Conservation (phyloP, 2,329 filamentous ascomycete species). For the Diaporthe citrichinensis region DNA sequence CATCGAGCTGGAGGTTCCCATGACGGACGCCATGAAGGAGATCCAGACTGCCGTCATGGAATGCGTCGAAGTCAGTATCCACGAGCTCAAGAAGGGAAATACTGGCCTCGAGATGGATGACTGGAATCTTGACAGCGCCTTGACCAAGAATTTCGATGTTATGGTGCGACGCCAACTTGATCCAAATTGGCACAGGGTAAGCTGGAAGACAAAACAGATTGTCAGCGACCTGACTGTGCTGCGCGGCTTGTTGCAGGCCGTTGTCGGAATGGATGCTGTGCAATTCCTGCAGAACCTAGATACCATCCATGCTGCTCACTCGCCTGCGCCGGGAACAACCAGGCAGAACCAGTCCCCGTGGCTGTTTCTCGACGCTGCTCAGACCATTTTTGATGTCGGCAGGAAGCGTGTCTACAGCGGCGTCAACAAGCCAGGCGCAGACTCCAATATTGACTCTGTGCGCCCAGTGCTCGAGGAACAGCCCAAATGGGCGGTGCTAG, state of each 20-base stretch:
- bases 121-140: slow-evolving; percentile 93
- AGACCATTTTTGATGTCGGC: slow-evolving; percentile 93
- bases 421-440: slow-evolving; percentile 67
- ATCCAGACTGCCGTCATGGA: slow-evolving; percentile 97
- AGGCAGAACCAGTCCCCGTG: slow-evolving; percentile 93
- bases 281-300: slow-evolving; percentile 94
- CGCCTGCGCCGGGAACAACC: slow-evolving; percentile 88
- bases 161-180: slow-evolving; percentile 91
- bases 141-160: slow-evolving; percentile 93
- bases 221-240: slow-evolving; percentile 90
- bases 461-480: slow-evolving; percentile 88
- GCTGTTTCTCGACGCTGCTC: slow-evolving; percentile 95
- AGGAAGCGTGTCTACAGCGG: slow-evolving; percentile 89
- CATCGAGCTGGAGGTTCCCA: slow-evolving; percentile 94
- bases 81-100: slow-evolving; percentile 93
- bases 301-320: slow-evolving; percentile 91
- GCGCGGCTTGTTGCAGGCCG: slow-evolving; percentile 82
- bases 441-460: slow-evolving; percentile 71
- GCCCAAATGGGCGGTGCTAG: slow-evolving; percentile 91
- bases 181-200: slow-evolving; percentile 97
- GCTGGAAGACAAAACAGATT: slow-evolving; percentile 94
- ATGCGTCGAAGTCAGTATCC: slow-evolving; percentile 94
- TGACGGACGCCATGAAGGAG: slow-evolving; percentile 93
- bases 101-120: slow-evolving; percentile 94
- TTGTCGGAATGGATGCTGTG: slow-evolving; percentile 90